Evolutionary conservation across 495 filamentous ascomycete genomes (phyloP).

Genomic region (Chaetomium fimeti): DNA sequence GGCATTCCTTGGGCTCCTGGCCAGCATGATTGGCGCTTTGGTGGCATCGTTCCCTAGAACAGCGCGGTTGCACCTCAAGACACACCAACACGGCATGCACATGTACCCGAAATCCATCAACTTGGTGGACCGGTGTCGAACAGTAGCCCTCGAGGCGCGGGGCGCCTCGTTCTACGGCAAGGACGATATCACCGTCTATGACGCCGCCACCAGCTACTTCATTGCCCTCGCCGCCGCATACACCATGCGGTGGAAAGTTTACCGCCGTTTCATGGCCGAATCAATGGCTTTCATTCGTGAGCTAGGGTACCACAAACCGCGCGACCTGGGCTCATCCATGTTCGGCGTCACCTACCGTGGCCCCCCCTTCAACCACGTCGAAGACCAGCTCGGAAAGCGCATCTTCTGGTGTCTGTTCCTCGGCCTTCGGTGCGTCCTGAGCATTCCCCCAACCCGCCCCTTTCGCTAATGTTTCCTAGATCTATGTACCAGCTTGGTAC

Average conservation of each 20-base stretch:
- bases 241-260: constrained; percentile 64
- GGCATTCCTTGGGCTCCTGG: constrained; percentile 71
- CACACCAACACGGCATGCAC: constrained; percentile 53
- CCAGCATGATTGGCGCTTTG: constrained; percentile 74
- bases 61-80: constrained; percentile 66
- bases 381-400: constrained; percentile 72
- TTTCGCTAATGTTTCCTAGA: constrained; percentile 33
- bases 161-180: constrained; percentile 65
- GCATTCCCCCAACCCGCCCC: neutral
- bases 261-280: constrained; percentile 69
- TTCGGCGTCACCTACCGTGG: constrained; percentile 36
- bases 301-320: constrained; percentile 58
- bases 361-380: constrained; percentile 61
- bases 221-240: constrained; percentile 68
- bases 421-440: constrained; percentile 52
- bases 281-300: constrained; percentile 69
- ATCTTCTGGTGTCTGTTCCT: constrained; percentile 77
- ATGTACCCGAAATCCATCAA: constrained; percentile 66
- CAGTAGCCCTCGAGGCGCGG: constrained; percentile 68
- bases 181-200: constrained; percentile 67
- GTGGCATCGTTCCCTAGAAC: constrained; percentile 82
- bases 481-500: constrained; percentile 70
- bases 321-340: constrained; percentile 36
- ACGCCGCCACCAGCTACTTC: constrained; percentile 84
- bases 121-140: constrained; percentile 71